A percentile compares a stretch with the other conserved stretches of the same genome.
These are phyloP conservation scores for Ampelocalamus luodianensis DNA, from an alignment of 176 grass and related monocot species.

Conservation along the genomic window DNA sequence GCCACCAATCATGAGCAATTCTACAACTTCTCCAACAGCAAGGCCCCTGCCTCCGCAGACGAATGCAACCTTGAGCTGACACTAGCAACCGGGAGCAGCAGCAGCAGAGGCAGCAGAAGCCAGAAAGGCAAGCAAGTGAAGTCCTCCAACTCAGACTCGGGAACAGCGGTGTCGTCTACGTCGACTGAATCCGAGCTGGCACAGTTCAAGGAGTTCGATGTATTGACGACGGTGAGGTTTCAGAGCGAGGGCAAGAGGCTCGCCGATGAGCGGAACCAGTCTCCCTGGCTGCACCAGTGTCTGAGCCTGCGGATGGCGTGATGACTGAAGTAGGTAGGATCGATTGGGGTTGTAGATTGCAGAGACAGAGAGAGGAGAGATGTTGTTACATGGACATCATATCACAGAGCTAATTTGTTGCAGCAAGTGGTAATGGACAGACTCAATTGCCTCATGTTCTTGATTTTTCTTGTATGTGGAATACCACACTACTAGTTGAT, in stretches of 20 bases:
- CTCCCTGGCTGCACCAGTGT: conserved; percentile 44
- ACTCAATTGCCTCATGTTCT: not conserved
- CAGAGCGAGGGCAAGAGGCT: conserved; percentile 16
- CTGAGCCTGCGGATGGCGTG: conserved; percentile 42
- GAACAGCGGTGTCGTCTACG: conserved; percentile 54
- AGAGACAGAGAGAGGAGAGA: conserved; percentile 1
- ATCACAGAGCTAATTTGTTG: conserved; percentile 28
- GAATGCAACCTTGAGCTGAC: conserved; percentile 64
- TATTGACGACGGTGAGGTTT: not conserved
- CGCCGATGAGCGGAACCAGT: not conserved
- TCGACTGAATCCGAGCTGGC: conserved; percentile 50
- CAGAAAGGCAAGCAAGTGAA: conserved; percentile 42
- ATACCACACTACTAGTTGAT: not conserved
- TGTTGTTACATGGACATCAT: conserved; percentile 31
- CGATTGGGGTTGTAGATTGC: conserved; percentile 28
- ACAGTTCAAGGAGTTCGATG: conserved; percentile 14
- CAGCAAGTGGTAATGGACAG: not conserved
- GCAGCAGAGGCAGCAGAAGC: conserved; percentile 20
- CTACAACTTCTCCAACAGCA: conserved; percentile 20
- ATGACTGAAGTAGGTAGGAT: not conserved
- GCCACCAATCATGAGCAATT: conserved; percentile 1
- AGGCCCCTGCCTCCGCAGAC: conserved; percentile 9
- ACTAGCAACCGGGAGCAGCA: conserved; percentile 57
- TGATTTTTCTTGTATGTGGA: not conserved
- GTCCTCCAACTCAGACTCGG: conserved; percentile 56